phyloP scores from a whole-genome alignment of 371 early-diverging fungal genomes.

The Synchytrium microbalum region DNA sequence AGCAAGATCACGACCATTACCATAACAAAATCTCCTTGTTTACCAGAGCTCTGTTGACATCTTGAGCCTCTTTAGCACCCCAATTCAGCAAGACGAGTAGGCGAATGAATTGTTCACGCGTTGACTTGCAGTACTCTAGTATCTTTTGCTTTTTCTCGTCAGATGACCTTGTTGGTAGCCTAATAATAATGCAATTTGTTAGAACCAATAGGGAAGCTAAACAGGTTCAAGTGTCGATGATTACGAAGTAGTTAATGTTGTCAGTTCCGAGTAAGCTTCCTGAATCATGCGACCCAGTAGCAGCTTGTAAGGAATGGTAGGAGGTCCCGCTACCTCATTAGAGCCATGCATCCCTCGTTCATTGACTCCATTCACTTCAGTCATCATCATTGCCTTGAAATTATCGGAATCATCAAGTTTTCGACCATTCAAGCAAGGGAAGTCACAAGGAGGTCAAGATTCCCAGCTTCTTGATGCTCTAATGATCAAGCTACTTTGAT shows the following conservation, averaged over 20 bases:
- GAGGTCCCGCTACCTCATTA: not conserved
- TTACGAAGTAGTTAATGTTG: conserved; percentile 9
- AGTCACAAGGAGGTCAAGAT: too few relatives aligned
- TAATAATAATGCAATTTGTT: conserved; percentile 6
- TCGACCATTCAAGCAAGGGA: too few relatives aligned
- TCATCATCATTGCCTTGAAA: too few relatives aligned
- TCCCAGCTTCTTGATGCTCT: too few relatives aligned
- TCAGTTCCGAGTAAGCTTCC: conserved; percentile 18
- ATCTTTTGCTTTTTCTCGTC: conserved; percentile 20
- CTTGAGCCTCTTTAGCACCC: conserved; percentile 15
- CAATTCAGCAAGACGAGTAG: conserved; percentile 30
- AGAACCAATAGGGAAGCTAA: not conserved
- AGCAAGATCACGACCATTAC: not conserved
- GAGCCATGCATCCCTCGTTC: conserved; percentile 8
- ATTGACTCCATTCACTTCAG: too few relatives aligned
- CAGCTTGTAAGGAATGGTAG: conserved; percentile 18
- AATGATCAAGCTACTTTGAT: too few relatives aligned
- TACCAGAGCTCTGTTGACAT: conserved; percentile 19
- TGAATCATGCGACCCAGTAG: conserved; percentile 18
- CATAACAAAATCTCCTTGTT: not conserved
- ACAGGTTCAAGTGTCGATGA: not conserved
- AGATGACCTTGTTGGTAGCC: conserved; percentile 12
- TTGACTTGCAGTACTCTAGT: conserved; percentile 13
- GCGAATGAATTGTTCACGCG: conserved; percentile 24
- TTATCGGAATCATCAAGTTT: too few relatives aligned